phyloP scores from a whole-genome alignment of 108 stramenopile species.

The Conticribra guillardii region DNA sequence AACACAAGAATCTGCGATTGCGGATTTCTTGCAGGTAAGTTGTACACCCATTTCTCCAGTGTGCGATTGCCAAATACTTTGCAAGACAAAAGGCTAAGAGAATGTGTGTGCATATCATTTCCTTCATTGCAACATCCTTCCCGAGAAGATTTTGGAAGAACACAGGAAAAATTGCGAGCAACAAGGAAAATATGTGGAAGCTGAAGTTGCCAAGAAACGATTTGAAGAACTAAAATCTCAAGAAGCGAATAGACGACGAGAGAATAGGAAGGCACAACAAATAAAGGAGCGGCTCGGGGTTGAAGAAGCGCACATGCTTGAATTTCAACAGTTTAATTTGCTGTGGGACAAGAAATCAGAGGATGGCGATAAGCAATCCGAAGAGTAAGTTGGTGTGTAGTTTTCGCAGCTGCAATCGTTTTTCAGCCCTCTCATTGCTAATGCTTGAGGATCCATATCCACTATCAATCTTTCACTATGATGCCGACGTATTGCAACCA shows the following conservation, averaged over 20 bases:
- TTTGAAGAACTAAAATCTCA: constrained; percentile 85
- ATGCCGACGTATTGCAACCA: background rate
- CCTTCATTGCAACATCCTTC: background rate
- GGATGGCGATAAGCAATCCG: constrained; percentile 78
- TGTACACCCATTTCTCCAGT: too few relatives aligned
- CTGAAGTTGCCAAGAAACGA: constrained; percentile 87
- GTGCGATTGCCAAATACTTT: too few relatives aligned
- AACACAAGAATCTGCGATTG: constrained; percentile 57
- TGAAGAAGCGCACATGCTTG: constrained; percentile 91
- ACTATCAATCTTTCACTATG: too few relatives aligned
- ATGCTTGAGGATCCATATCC: too few relatives aligned
- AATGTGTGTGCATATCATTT: too few relatives aligned
- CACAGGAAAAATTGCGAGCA: constrained; percentile 89
- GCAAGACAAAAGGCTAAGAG: too few relatives aligned
- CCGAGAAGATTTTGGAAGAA: constrained; percentile 71
- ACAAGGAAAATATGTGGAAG: constrained; percentile 90
- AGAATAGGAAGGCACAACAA: constrained; percentile 83
- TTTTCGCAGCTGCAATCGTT: too few relatives aligned
- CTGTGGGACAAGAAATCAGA: constrained; percentile 83
- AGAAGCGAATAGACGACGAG: constrained; percentile 80
- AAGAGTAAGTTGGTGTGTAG: background rate
- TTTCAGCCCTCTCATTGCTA: too few relatives aligned
- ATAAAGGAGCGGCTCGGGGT: constrained; percentile 85
- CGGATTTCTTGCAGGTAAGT: constrained; percentile 47
- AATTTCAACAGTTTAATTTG: constrained; percentile 89